These are phyloP conservation scores for Ceratocystiopsis minuta DNA, from an alignment of 2,329 filamentous ascomycete species.

Conservation along the genomic window DNA sequence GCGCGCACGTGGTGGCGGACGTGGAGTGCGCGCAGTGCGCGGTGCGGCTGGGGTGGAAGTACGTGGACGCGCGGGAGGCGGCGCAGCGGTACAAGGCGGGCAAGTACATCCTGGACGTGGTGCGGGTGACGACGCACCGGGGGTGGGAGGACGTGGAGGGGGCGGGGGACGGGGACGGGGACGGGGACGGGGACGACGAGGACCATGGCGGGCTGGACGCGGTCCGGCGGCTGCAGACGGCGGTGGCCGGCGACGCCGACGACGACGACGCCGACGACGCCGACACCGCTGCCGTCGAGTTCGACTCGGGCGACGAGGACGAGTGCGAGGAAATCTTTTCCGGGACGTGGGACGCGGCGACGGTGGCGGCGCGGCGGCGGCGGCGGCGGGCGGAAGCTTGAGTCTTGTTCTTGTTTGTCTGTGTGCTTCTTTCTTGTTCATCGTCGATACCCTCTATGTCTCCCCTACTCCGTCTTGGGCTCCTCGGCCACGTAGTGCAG, in stretches of 20 bases:
- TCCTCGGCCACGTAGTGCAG: constrained; percentile 92
- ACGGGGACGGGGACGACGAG: constrained; percentile 1
- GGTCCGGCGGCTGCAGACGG: too few species aligned
- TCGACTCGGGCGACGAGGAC: constrained; percentile 47
- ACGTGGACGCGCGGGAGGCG: constrained; percentile 41
- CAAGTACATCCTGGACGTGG: constrained; percentile 49
- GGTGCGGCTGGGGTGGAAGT: constrained; percentile 48
- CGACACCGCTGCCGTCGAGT: constrained; percentile 21
- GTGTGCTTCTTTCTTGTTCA: background rate
- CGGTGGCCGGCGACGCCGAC: constrained; percentile 1
- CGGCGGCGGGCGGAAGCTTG: too few species aligned
- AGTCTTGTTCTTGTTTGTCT: background rate
- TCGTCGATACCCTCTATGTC: background rate
- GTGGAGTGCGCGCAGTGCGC: constrained; percentile 39
- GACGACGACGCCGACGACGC: background rate
- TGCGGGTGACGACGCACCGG: constrained; percentile 32
- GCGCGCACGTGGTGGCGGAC: constrained; percentile 45
- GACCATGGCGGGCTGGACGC: too few species aligned
- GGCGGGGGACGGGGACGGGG: constrained; percentile 2
- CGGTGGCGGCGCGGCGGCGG: constrained; percentile 27
- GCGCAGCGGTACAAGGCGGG: constrained; percentile 49
- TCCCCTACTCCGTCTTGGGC: constrained; percentile 26
- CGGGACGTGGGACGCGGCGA: constrained; percentile 40
- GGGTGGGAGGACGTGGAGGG: constrained; percentile 32
- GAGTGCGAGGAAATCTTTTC: constrained; percentile 49